Evolutionary conservation across 2,329 filamentous ascomycete species (phyloP), one percentile per base, ranked within the genome.

Genomic region (Neonectria ditissima): DNA sequence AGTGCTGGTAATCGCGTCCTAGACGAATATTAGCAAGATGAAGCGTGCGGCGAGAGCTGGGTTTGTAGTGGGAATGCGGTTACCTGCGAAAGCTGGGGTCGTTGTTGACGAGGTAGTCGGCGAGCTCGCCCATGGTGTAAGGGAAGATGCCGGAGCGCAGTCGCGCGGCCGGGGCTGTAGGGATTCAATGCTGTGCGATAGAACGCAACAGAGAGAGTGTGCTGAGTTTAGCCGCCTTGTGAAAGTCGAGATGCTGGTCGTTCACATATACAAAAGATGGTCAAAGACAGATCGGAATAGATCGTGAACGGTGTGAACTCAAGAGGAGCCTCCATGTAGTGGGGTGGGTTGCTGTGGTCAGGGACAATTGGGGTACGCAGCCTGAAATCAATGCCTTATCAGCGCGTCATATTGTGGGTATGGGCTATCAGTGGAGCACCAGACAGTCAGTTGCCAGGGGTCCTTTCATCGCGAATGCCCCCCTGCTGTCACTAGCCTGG

Each of bases 1-100:
- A 97, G 88, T 5, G 93, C 94, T 13, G 92, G 90, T 13, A 97
- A 85, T 53, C 94, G 92, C 67, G 90, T 87, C 80, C 91, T 93
- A 69, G 18, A 24, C n/a, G 4, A 1, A 11, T 6, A 55, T 63
- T n/a, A 67, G 56, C 32, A 43, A 5, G 50, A 18, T 14, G 8
- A 16, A n/a, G 10, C 39, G 45, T 28, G 28, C 26, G 37, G 50
- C 20, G 11, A 10, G 57, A 16, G n/a, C 22, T 26, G 22, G 47
- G 10, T 2, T 13, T 39, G 20, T 11, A 18, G 28, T 4, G 26
- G 18, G 32, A 44, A 13, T 14, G 39, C 13, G 44, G 22, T 18
- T 75, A 88, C 87, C 81, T 87, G 72, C 84, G 80, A 60, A 92
- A 92, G 66, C 87, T 86, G 48, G 84, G 80, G 75, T 91, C 87